phyloP scores from a whole-genome alignment of 2,329 filamentous ascomycete species.

The Xylaria sp. region DNA sequence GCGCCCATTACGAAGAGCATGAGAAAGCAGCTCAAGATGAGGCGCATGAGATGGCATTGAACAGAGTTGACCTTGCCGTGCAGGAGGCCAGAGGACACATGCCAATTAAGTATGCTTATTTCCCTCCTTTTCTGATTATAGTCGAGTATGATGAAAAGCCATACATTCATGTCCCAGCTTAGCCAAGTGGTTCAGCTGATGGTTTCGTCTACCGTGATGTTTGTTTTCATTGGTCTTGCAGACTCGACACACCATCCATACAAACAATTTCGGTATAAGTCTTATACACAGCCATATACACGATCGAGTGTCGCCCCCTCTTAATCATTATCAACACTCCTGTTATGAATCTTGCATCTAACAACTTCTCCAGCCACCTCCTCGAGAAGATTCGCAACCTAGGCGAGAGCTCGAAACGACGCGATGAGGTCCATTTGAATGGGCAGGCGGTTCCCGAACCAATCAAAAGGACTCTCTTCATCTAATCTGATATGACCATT shows the following conservation, averaged over 20 bases:
- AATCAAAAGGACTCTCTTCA: slow-evolving; percentile 59
- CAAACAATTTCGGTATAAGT: not conserved
- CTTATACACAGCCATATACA: not conserved
- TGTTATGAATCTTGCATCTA: slow-evolving; percentile 20
- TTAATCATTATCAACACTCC: not conserved
- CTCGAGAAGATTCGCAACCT: slow-evolving; percentile 65
- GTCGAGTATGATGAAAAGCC: slow-evolving; percentile 42
- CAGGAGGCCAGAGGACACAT: slow-evolving; percentile 67
- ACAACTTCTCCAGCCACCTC: slow-evolving; percentile 58
- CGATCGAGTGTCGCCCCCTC: not conserved
- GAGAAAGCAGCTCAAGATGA: slow-evolving; percentile 64
- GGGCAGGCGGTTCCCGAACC: slow-evolving; percentile 53
- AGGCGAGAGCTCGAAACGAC: slow-evolving; percentile 53
- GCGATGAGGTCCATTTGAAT: slow-evolving; percentile 49
- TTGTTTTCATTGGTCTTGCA: not conserved
- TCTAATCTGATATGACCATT: slow-evolving; percentile 43
- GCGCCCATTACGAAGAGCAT: slow-evolving; percentile 70
- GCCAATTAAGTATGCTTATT: slow-evolving; percentile 65
- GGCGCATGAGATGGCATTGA: slow-evolving; percentile 49
- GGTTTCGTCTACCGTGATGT: not conserved
- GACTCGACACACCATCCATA: not conserved
- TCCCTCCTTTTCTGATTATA: slow-evolving; percentile 51
- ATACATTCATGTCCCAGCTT: not conserved
- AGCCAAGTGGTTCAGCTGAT: slow-evolving; percentile 19
- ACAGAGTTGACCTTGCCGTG: slow-evolving; percentile 63